Evolutionary conservation across 1,139 yeast genomes (phyloP).

Genomic region (Kodamaea anthophila): DNA sequence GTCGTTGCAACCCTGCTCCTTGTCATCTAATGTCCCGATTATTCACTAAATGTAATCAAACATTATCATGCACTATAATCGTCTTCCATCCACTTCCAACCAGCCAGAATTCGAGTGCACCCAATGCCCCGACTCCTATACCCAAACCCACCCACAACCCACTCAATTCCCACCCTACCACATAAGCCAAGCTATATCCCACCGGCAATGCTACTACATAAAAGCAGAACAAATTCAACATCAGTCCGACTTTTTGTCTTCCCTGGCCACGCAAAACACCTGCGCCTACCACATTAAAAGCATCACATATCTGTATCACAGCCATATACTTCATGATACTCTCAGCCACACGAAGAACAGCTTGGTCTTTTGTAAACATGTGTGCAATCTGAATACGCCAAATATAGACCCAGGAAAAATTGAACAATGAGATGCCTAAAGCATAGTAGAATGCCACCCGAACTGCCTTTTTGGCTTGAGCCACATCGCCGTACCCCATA

Average conservation of each 20-base stretch:
- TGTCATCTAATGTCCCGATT: no score
- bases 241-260: slow-evolving; percentile 36
- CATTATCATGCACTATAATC: no score
- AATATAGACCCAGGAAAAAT: slow-evolving; percentile 25
- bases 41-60: no score
- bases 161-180: slow-evolving; percentile 17
- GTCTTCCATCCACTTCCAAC: no score
- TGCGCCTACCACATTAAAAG: slow-evolving; percentile 18
- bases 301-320: slow-evolving; percentile 20
- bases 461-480: slow-evolving; percentile 25
- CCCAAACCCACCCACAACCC: slow-evolving; percentile 41
- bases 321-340: slow-evolving; percentile 27
- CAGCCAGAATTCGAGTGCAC: no score
- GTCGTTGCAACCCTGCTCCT: no score
- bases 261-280: slow-evolving; percentile 42
- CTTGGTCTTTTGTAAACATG: slow-evolving; percentile 26
- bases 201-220: slow-evolving; percentile 20
- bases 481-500: slow-evolving; percentile 29
- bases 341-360: slow-evolving; percentile 23
- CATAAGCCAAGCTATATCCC: slow-evolving; percentile 16
- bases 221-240: slow-evolving; percentile 24
- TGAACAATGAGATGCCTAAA: slow-evolving; percentile 20
- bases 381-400: slow-evolving; percentile 20
- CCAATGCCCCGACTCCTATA: no score
- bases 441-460: slow-evolving; percentile 23